Conservation (phyloP, 2,329 filamentous ascomycete species). For the Penicillium vulpinum region DNA sequence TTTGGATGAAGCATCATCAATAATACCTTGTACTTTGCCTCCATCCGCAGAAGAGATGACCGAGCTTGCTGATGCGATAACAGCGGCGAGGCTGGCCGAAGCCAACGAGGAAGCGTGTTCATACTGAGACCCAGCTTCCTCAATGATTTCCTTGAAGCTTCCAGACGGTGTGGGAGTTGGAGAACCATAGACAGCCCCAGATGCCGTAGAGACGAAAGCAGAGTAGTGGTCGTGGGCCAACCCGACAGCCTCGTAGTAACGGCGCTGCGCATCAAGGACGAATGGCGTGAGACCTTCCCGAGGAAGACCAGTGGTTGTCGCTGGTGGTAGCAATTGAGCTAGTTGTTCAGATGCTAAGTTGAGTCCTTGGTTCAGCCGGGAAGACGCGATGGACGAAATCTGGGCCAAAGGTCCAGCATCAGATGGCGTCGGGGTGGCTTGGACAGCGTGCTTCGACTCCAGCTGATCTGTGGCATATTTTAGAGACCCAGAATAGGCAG, state of each 20-base stretch:
- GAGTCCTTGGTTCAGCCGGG: slow-evolving; percentile 69
- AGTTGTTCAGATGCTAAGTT: slow-evolving; percentile 71
- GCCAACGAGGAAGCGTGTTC: slow-evolving; percentile 39
- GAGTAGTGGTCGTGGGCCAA: slow-evolving; percentile 77
- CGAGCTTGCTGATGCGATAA: slow-evolving; percentile 44
- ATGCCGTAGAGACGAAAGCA: slow-evolving; percentile 71
- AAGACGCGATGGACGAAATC: slow-evolving; percentile 67
- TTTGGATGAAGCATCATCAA: slow-evolving; percentile 46
- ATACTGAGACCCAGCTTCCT: slow-evolving; percentile 39
- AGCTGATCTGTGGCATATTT: slow-evolving; percentile 23
- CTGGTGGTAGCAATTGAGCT: slow-evolving; percentile 64
- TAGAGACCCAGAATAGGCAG: slow-evolving; percentile 24
- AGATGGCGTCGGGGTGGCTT: slow-evolving; percentile 51
- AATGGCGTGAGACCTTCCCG: slow-evolving; percentile 50
- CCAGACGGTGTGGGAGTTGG: slow-evolving; percentile 49
- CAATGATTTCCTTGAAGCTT: slow-evolving; percentile 36
- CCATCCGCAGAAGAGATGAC: slow-evolving; percentile 36
- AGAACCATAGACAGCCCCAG: slow-evolving; percentile 66
- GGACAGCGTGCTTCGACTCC: slow-evolving; percentile 37
- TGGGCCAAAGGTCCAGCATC: slow-evolving; percentile 52
- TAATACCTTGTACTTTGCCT: slow-evolving; percentile 39
- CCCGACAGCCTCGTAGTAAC: slow-evolving; percentile 77
- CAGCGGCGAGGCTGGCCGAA: slow-evolving; percentile 43
- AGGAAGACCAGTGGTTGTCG: slow-evolving; percentile 63
- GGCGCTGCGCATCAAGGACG: slow-evolving; percentile 61